Percentiles rank a stretch among this genome's conserved stretches.
Conservation (phyloP, 129 eudicot genomes). For the Artemisia tridentata region DNA sequence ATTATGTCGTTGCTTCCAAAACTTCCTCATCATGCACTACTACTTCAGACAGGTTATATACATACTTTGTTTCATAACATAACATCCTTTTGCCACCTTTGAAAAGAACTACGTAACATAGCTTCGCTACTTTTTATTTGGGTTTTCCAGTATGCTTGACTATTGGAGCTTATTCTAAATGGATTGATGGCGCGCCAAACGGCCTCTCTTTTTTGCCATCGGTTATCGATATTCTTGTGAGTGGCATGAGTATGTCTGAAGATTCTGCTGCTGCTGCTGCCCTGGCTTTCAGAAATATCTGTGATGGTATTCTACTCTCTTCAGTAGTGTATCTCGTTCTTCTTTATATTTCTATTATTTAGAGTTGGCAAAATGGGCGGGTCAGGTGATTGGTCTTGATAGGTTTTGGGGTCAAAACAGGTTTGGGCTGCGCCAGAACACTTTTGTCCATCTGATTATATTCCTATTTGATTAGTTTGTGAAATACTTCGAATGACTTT, state of each 20-base stretch:
- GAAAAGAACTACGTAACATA: conserved; percentile 8
- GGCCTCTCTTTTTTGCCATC: conserved; percentile 84
- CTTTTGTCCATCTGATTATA: background rate
- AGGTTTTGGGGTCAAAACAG: background rate
- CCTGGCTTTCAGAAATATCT: conserved; percentile 89
- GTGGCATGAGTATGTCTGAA: conserved; percentile 95
- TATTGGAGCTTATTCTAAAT: conserved; percentile 95
- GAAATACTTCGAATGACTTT: too few species aligned
- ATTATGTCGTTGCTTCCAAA: conserved; percentile 87
- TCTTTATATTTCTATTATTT: too few species aligned
- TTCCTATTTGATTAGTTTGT: too few species aligned
- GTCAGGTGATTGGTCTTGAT: background rate
- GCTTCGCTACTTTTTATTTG: background rate
- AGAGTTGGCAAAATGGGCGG: background rate
- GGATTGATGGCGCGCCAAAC: conserved; percentile 83
- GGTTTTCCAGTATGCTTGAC: conserved; percentile 67
- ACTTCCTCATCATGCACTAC: conserved; percentile 85
- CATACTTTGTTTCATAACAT: conserved; percentile 10
- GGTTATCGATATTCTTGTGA: conserved; percentile 81
- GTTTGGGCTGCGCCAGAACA: background rate
- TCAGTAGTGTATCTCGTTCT: background rate
- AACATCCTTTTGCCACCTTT: conserved; percentile 6
- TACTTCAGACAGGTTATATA: conserved; percentile 85
- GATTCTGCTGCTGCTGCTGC: conserved; percentile 99
- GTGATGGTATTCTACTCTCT: conserved; percentile 57